phyloP scores from a whole-genome alignment of 2,329 filamentous ascomycete genomes.

The Scytalidium sp. region DNA sequence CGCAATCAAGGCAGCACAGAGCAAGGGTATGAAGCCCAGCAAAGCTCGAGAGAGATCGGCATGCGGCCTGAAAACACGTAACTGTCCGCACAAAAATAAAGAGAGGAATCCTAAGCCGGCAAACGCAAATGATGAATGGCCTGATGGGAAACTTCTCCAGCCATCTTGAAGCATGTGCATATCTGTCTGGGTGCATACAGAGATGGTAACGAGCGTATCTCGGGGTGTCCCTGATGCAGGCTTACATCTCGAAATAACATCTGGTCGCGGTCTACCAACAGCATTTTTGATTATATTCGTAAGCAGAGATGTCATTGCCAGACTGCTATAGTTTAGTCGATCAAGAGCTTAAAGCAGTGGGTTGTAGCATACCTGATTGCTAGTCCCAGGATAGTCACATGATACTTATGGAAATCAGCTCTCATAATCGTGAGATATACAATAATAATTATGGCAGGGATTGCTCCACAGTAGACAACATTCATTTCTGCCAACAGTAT shows the following conservation, averaged over 20 bases:
- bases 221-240: conserved; percentile 51
- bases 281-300: conserved; percentile 88
- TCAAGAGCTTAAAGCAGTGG: not conserved
- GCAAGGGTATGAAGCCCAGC: conserved; percentile 53
- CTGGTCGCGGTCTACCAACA: conserved; percentile 70
- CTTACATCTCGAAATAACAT: conserved; percentile 84
- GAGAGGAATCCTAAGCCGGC: conserved; percentile 73
- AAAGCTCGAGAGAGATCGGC: conserved; percentile 53
- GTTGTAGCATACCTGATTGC: conserved; percentile 51
- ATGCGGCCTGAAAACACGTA: conserved; percentile 48
- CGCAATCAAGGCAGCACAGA: conserved; percentile 65
- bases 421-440: conserved; percentile 61
- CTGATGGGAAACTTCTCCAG: conserved; percentile 80
- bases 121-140: conserved; percentile 78
- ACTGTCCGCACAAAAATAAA: conserved; percentile 66
- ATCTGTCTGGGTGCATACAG: conserved; percentile 70
- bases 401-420: conserved; percentile 72
- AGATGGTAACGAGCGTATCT: conserved; percentile 56
- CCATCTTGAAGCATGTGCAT: conserved; percentile 74
- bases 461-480: conserved; percentile 65
- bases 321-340: conserved; percentile 36
- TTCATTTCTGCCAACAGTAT: conserved; percentile 12
- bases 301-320: conserved; percentile 76
- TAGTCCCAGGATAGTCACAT: conserved; percentile 81
- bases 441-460: conserved; percentile 67